These are phyloP conservation scores for Ormosia emarginata DNA, from an alignment of 306 rosid species.

Conservation along the genomic window DNA sequence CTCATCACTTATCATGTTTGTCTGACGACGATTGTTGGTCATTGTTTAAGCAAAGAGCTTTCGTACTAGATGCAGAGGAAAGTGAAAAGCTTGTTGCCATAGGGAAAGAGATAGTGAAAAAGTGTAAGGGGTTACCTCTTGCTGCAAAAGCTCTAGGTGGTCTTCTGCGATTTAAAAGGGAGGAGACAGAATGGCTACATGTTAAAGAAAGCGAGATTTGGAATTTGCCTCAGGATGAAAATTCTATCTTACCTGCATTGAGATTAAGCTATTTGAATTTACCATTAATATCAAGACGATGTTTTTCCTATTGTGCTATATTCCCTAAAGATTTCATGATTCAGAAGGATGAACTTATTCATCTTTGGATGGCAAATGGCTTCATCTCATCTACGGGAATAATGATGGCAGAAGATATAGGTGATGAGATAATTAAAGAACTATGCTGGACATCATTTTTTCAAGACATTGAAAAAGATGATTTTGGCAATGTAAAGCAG, in stretches of 20 bases:
- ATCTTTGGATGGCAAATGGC: conserved; percentile 26
- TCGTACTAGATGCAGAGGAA: not conserved
- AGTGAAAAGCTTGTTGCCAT: not conserved
- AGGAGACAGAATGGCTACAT: not conserved
- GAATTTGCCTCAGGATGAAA: conserved; percentile 3
- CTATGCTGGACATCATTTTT: conserved; percentile 24
- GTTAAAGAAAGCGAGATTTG: conserved; percentile 1
- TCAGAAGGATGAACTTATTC: not conserved
- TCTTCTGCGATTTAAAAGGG: not conserved
- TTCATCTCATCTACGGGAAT: not conserved
- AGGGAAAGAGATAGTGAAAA: not conserved
- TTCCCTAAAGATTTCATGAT: not conserved
- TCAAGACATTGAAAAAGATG: not conserved
- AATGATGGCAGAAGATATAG: not conserved
- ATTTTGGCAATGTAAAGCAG: not conserved
- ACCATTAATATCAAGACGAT: not conserved
- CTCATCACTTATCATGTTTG: not conserved
- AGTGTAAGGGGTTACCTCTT: conserved; percentile 14
- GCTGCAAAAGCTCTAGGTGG: conserved; percentile 14
- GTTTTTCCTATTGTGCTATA: conserved; percentile 21
- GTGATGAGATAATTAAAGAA: not conserved
- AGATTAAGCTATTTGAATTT: conserved; percentile 14
- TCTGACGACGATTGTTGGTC: conserved; percentile 30
- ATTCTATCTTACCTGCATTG: conserved; percentile 12
- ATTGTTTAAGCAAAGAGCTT: conserved; percentile 31